Evolutionary conservation across 768 basidiomycete genomes (phyloP).

Genomic region (Heimioporus sp.): DNA sequence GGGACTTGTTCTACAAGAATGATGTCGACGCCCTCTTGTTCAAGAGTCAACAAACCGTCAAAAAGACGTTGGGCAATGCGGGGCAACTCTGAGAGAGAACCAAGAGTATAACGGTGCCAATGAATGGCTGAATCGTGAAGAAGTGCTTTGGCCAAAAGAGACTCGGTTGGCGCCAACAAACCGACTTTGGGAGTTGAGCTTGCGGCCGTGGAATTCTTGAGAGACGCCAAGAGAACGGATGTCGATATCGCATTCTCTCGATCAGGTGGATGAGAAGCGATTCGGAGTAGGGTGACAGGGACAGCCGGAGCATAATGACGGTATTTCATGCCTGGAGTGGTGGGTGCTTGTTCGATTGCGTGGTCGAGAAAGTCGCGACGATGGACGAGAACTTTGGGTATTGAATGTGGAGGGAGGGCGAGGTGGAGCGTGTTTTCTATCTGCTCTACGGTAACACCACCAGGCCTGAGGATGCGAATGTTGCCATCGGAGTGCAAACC

Average conservation of each 20-base stretch:
- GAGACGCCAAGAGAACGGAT: conserved; percentile 41
- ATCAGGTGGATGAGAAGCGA: conserved; percentile 41
- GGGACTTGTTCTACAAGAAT: conserved; percentile 85
- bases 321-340: conserved; percentile 99
- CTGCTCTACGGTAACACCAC: conserved; percentile 90
- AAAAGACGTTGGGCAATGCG: conserved; percentile 81
- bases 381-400: conserved; percentile 74
- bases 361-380: conserved; percentile 73
- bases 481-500: conserved; percentile 73
- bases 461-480: conserved; percentile 83
- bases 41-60: conserved; percentile 81
- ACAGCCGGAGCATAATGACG: conserved; percentile 92
- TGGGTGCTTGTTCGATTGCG: conserved; percentile 73
- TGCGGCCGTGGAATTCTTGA: conserved; percentile 27
- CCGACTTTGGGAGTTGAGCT: conserved; percentile 49
- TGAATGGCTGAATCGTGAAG: conserved; percentile 37
- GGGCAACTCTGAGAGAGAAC: conserved; percentile 53
- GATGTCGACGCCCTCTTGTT: conserved; percentile 69
- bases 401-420: conserved; percentile 33
- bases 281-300: conserved; percentile 75
- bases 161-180: conserved; percentile 63
- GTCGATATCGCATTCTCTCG: conserved; percentile 27
- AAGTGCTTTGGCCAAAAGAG: conserved; percentile 34
- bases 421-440: conserved; percentile 59
- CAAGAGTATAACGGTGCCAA: conserved; percentile 57